phyloP scores from a whole-genome alignment of 768 basidiomycete genomes.

The Boletus subcaerulescens region DNA sequence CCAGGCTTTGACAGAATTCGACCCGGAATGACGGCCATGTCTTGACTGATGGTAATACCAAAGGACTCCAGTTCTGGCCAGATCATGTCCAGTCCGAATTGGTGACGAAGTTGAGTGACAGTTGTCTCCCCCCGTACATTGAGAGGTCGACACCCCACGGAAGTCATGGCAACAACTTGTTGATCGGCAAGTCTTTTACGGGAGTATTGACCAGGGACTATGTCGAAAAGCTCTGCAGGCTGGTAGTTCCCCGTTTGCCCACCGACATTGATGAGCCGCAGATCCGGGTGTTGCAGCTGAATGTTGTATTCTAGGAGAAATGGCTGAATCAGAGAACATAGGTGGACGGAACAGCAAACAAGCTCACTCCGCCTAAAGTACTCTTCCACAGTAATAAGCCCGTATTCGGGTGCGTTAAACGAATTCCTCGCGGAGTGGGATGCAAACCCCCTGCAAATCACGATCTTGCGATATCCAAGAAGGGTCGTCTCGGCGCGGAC shows the following conservation, averaged over 20 bases:
- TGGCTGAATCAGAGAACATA: not conserved
- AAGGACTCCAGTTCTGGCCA: not conserved
- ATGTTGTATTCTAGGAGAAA: not conserved
- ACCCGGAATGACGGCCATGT: not conserved
- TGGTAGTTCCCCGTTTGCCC: not conserved
- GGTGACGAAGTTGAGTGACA: not conserved
- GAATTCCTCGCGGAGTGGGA: not conserved
- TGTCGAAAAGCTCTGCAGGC: not conserved
- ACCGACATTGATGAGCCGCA: not conserved
- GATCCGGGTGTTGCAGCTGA: not conserved
- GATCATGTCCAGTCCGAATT: not conserved
- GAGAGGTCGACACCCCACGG: not conserved
- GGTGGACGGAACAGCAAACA: not conserved
- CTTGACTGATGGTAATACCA: not conserved
- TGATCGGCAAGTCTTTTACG: not conserved
- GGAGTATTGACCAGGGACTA: not conserved
- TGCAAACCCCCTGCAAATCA: not conserved
- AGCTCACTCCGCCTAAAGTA: not conserved
- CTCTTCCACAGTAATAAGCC: not conserved
- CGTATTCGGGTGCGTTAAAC: not conserved
- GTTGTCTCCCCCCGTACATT: not conserved
- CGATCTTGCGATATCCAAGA: not conserved
- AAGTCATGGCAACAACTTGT: not conserved
- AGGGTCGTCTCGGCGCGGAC: not conserved
- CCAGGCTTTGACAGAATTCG: not conserved